These are phyloP conservation scores for Triticum monococcum DNA, from an alignment of 176 grass and related monocot species.

Conservation along the genomic window DNA sequence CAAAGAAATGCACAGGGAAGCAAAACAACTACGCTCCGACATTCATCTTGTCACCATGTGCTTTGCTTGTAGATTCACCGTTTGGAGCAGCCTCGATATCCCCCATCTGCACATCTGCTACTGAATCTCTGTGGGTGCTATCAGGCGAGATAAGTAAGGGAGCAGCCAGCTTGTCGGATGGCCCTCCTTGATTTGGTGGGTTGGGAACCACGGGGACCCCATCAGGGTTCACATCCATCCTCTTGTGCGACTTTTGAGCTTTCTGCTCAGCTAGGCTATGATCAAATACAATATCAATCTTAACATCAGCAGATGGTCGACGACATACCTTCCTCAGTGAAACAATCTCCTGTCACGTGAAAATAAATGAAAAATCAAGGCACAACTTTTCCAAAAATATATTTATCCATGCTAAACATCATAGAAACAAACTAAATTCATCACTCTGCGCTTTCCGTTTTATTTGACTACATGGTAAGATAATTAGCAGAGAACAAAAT, in stretches of 20 bases:
- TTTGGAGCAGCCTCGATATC: constrained; percentile 17
- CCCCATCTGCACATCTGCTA: constrained; percentile 19
- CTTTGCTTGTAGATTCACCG: constrained; percentile 18
- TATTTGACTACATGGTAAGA: neutral
- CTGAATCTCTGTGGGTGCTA: constrained; percentile 30
- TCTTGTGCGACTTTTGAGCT: constrained; percentile 44
- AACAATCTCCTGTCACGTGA: constrained; percentile 71
- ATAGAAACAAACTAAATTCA: neutral
- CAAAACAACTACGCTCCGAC: constrained; percentile 4
- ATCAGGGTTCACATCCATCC: constrained; percentile 67
- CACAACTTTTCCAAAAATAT: too few relatives aligned
- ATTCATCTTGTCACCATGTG: constrained; percentile 21
- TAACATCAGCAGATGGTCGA: constrained; percentile 31
- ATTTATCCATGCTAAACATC: neutral
- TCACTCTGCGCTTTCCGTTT: neutral
- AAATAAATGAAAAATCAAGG: neutral
- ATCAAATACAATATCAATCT: too few relatives aligned
- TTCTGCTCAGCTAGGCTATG: constrained; percentile 39
- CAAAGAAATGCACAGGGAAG: neutral
- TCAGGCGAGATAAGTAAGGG: neutral
- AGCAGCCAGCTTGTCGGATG: neutral
- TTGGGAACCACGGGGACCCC: constrained; percentile 31
- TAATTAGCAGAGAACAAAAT: neutral
- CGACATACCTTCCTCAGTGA: constrained; percentile 93
- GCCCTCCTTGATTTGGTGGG: constrained; percentile 17